A percentile compares a stretch with the other conserved stretches of the same genome.
These are phyloP conservation scores for Pyrenochaeta sp. DNA, from an alignment of 2,329 filamentous ascomycete genomes.

Conservation along the genomic window DNA sequence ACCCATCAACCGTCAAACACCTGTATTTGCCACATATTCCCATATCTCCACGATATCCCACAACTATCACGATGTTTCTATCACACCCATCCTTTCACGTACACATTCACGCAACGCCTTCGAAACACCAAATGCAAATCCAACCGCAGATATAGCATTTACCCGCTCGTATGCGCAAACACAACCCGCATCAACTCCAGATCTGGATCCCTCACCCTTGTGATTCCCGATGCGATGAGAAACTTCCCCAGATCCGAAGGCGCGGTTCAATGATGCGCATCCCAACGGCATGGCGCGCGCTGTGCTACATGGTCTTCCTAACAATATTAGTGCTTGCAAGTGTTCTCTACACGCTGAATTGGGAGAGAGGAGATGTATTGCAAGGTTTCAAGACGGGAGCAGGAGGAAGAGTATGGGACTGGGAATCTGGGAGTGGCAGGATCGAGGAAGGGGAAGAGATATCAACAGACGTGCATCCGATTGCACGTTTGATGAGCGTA, in stretches of 20 bases:
- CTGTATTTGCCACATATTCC: neutral
- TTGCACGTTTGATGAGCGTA: slow-evolving; percentile 45
- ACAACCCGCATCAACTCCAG: slow-evolving; percentile 7
- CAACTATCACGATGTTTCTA: neutral
- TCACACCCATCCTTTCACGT: neutral
- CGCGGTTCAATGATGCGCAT: slow-evolving; percentile 2
- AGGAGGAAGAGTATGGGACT: neutral
- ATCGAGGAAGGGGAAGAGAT: neutral
- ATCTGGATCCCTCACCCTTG: slow-evolving; percentile 1
- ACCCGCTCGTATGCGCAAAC: slow-evolving; percentile 14
- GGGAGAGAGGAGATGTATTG: neutral
- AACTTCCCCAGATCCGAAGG: neutral
- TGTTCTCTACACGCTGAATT: slow-evolving; percentile 13
- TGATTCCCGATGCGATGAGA: neutral
- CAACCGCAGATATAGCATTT: slow-evolving; percentile 5
- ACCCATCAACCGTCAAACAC: neutral
- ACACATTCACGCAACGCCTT: neutral
- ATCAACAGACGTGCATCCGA: slow-evolving; percentile 42
- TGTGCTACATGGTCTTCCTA: slow-evolving; percentile 18
- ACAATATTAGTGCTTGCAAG: slow-evolving; percentile 15
- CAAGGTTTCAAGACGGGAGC: neutral
- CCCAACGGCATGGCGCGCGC: slow-evolving; percentile 18
- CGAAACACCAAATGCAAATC: neutral
- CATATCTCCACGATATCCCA: neutral
- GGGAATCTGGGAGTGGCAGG: neutral